These are phyloP conservation scores for Nemania diffusa DNA, from an alignment of 2,329 filamentous ascomycete species.

Conservation along the genomic window DNA sequence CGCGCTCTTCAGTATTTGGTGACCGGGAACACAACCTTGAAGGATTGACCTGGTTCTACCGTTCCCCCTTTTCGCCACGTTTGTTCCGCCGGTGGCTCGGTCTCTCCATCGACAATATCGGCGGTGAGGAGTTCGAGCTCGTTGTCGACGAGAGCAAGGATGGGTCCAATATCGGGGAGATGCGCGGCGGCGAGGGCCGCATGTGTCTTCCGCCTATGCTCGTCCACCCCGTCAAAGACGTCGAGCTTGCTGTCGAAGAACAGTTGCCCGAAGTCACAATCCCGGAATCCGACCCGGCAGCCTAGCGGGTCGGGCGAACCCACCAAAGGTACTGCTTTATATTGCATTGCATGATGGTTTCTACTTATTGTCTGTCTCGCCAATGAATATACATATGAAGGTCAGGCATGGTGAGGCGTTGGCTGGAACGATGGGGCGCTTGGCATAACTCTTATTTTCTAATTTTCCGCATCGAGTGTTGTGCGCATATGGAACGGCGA, in stretches of 20 bases:
- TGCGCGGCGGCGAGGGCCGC: conserved; percentile 77
- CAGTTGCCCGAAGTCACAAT: conserved; percentile 59
- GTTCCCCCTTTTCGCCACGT: conserved; percentile 81
- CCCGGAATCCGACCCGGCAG: conserved; percentile 62
- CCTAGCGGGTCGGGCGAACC: conserved; percentile 42
- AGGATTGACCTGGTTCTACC: conserved; percentile 93
- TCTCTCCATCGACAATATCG: conserved; percentile 79
- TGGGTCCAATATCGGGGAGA: conserved; percentile 60
- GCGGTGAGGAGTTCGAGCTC: conserved; percentile 79
- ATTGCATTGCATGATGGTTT: conserved; percentile 25
- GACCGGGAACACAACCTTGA: conserved; percentile 89
- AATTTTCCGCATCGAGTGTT: not conserved
- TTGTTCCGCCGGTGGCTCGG: conserved; percentile 89
- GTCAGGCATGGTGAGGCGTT: conserved; percentile 30
- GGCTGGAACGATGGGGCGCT: conserved; percentile 22
- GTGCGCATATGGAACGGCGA: conserved; percentile 1
- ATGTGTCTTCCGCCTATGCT: conserved; percentile 94
- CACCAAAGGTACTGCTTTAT: not conserved
- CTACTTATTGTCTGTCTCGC: conserved; percentile 18
- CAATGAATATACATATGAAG: conserved; percentile 18
- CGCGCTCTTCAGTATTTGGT: conserved; percentile 78
- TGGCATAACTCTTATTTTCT: conserved; percentile 22
- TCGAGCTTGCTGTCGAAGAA: conserved; percentile 72
- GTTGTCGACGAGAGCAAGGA: conserved; percentile 64
- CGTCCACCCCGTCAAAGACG: conserved; percentile 85